Evolutionary conservation across 2,329 filamentous ascomycete genomes (phyloP).

Genomic region (Cryphonectria naterciae): DNA sequence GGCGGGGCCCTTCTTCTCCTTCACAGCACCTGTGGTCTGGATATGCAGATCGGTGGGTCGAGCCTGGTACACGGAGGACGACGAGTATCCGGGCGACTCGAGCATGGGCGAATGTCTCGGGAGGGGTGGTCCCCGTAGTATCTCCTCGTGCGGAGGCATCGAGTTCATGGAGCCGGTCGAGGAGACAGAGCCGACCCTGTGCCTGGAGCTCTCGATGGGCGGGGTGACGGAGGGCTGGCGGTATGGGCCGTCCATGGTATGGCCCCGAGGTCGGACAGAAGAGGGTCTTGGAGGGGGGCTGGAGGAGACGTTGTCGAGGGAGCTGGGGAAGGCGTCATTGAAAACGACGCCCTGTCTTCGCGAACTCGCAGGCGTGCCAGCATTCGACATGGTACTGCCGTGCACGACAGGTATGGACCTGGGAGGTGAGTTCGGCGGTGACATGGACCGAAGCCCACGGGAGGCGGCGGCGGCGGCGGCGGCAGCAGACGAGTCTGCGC

Average conservation of each 20-base stretch:
- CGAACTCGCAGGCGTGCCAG: constrained; percentile 31
- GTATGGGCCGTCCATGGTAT: constrained; percentile 61
- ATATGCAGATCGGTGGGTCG: constrained; percentile 43
- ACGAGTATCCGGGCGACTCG: constrained; percentile 49
- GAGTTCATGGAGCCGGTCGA: constrained; percentile 62
- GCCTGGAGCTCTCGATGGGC: constrained; percentile 53
- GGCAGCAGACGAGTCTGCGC: constrained; percentile 22
- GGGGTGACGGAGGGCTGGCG: constrained; percentile 46
- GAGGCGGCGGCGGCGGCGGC: constrained; percentile 31
- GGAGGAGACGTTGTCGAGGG: constrained; percentile 53
- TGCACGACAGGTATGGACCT: constrained; percentile 47
- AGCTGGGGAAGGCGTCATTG: constrained; percentile 57
- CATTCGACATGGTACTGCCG: constrained; percentile 41
- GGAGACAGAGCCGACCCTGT: constrained; percentile 72
- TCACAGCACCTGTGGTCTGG: constrained; percentile 38
- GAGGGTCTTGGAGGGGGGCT: constrained; percentile 45
- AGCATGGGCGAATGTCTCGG: constrained; percentile 46
- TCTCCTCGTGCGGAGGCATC: constrained; percentile 55
- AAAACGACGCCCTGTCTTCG: constrained; percentile 63
- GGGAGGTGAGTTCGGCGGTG: constrained; percentile 50
- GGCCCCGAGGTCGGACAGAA: constrained; percentile 56
- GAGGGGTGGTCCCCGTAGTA: constrained; percentile 37
- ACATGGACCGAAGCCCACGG: constrained; percentile 41
- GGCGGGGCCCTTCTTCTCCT: constrained; percentile 51
- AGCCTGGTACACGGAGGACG: constrained; percentile 38